These are phyloP conservation scores for cucumber (Cucumis sativus) DNA, from an alignment of 306 rosid species.

Conservation along the genomic window DNA sequence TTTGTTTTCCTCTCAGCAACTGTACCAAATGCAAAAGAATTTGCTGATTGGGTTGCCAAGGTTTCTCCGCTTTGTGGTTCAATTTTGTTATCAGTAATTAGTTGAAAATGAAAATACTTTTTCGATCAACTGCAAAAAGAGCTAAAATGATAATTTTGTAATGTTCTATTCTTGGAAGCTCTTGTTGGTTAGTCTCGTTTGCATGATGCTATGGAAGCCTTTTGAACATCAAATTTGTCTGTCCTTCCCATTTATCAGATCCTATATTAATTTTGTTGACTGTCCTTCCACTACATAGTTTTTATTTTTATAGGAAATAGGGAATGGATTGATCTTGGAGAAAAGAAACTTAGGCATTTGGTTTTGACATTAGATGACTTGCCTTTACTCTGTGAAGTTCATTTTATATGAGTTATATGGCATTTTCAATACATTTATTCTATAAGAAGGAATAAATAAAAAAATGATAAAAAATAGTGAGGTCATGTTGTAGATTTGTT, in stretches of 20 bases:
- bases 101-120: not conserved
- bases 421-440: not conserved
- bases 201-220: not conserved
- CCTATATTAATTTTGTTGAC: not conserved
- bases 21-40: slow-evolving; percentile 89
- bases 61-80: slow-evolving; percentile 12
- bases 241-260: not conserved
- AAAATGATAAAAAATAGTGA: not conserved
- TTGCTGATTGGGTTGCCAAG: slow-evolving; percentile 97
- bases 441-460: not conserved
- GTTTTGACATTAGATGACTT: not conserved
- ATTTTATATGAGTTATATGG: not conserved
- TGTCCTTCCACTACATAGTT: not conserved
- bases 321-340: not conserved
- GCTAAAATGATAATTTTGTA: not conserved
- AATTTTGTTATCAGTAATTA: not conserved
- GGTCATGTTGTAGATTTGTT: not conserved
- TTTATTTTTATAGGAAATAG: not conserved
- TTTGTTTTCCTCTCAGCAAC: slow-evolving; percentile 94
- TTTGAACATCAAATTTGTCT: not conserved
- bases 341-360: not conserved
- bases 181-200: not conserved
- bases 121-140: not conserved
- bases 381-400: not conserved
- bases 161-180: not conserved